These are phyloP conservation scores for Fusarium sp. DNA, from an alignment of 2,329 filamentous ascomycete genomes.

Conservation along the genomic window DNA sequence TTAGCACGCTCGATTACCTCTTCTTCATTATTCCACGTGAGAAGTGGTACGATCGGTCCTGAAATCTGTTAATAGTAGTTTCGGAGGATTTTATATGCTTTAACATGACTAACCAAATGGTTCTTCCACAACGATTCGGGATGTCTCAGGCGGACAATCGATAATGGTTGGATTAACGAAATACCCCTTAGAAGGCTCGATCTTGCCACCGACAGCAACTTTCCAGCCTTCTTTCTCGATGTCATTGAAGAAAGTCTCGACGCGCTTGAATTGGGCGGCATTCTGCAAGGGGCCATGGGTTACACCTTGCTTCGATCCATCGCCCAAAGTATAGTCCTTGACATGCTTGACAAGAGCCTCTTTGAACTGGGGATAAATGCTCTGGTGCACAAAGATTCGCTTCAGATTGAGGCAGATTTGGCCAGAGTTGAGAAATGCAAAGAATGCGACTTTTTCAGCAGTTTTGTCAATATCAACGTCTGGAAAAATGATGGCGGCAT, in stretches of 20 bases:
- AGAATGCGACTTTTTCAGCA: slow-evolving; percentile 51
- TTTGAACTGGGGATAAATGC: slow-evolving; percentile 68
- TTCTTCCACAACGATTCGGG: slow-evolving; percentile 67
- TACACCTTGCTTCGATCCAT: slow-evolving; percentile 51
- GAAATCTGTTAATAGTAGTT: rapidly evolving
- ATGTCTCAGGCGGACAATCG: slow-evolving; percentile 68
- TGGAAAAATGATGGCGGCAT: slow-evolving; percentile 67
- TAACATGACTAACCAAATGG: slow-evolving; percentile 52
- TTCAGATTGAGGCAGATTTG: slow-evolving; percentile 59
- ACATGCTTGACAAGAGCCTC: slow-evolving; percentile 50
- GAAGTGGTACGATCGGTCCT: slow-evolving; percentile 70
- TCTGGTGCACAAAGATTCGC: slow-evolving; percentile 71
- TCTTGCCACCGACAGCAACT: slow-evolving; percentile 54
- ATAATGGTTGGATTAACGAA: slow-evolving; percentile 70
- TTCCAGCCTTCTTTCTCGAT: slow-evolving; percentile 59
- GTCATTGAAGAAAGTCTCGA: slow-evolving; percentile 59
- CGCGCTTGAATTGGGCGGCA: slow-evolving; percentile 71
- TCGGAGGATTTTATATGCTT: too few relatives aligned
- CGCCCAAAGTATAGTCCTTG: slow-evolving; percentile 61
- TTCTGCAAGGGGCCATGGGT: slow-evolving; percentile 73
- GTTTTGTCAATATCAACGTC: slow-evolving; percentile 64
- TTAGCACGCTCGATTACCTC: slow-evolving; percentile 70
- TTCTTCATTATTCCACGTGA: slow-evolving; percentile 70
- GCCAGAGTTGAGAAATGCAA: slow-evolving; percentile 68
- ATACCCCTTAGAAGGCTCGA: slow-evolving; percentile 57